Evolutionary conservation across 2,329 filamentous ascomycete genomes (phyloP).

Genomic region (Hypoxylon sp.): DNA sequence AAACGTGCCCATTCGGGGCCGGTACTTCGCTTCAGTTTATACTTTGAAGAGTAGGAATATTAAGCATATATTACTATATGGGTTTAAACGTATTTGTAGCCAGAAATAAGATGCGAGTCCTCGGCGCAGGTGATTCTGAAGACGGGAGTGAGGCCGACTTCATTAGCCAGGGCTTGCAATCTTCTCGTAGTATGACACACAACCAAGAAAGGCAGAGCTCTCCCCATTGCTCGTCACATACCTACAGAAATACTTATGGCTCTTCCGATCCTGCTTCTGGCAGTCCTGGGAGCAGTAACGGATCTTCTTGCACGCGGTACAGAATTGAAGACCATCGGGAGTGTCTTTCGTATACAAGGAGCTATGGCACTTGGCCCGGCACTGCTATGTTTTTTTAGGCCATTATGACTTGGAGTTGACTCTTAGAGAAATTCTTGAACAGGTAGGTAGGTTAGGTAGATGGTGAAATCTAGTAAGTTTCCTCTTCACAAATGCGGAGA

Average conservation of each 20-base stretch:
- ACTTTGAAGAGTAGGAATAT: not conserved
- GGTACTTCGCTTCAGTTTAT: not conserved
- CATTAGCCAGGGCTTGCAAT: conserved; percentile 33
- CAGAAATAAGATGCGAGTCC: too few relatives aligned
- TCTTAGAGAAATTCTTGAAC: not conserved
- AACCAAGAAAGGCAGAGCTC: conserved; percentile 22
- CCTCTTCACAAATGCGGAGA: not conserved
- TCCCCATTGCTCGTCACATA: conserved; percentile 24
- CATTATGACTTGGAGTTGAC: not conserved
- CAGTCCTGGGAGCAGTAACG: conserved; percentile 49
- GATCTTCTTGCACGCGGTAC: conserved; percentile 40
- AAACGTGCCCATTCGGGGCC: not conserved
- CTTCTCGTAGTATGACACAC: conserved; percentile 25
- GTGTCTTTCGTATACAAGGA: conserved; percentile 26
- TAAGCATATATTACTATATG: conserved; percentile 2
- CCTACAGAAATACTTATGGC: conserved; percentile 47
- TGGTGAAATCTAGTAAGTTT: not conserved
- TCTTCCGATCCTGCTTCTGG: conserved; percentile 47
- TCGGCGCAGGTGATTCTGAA: not conserved
- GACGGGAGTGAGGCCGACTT: conserved; percentile 12
- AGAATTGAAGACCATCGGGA: conserved; percentile 21
- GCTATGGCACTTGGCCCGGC: conserved; percentile 17
- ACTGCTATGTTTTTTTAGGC: not conserved
- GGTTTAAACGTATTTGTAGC: too few relatives aligned
- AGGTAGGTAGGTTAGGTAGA: not conserved